These are phyloP conservation scores for Opeltia flavorubescens DNA, from an alignment of 495 filamentous ascomycete species.

Conservation along the genomic window DNA sequence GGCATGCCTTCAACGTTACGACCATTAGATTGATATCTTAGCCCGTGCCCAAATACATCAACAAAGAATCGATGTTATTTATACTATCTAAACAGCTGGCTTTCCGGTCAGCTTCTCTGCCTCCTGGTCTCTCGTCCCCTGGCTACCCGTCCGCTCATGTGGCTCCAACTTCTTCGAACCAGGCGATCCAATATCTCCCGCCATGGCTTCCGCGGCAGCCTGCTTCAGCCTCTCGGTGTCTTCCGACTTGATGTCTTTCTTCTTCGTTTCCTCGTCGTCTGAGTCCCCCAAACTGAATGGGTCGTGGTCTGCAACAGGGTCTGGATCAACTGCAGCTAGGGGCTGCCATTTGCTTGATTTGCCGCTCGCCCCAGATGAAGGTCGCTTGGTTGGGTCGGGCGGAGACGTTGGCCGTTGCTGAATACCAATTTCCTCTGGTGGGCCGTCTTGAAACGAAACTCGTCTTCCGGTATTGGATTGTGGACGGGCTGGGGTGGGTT, in stretches of 20 bases:
- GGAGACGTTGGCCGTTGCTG: constrained; percentile 45
- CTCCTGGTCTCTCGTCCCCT: constrained; percentile 28
- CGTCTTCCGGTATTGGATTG: constrained; percentile 42
- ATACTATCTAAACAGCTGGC: constrained; percentile 1
- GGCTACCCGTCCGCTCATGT: constrained; percentile 21
- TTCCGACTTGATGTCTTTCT: constrained; percentile 47
- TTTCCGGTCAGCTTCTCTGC: constrained; percentile 29
- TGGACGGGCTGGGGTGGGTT: constrained; percentile 47
- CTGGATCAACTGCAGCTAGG: constrained; percentile 71
- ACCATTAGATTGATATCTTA: too few relatives aligned
- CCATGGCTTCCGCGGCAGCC: constrained; percentile 53
- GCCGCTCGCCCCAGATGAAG: constrained; percentile 25
- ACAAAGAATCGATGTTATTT: too few relatives aligned
- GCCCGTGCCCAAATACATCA: too few relatives aligned
- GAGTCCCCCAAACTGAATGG: constrained; percentile 94
- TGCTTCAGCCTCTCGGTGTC: constrained; percentile 58
- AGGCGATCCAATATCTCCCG: constrained; percentile 26
- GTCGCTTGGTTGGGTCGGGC: constrained; percentile 30
- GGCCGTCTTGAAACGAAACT: constrained; percentile 66
- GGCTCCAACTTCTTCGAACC: constrained; percentile 19
- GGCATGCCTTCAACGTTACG: too few relatives aligned
- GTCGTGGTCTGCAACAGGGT: constrained; percentile 79
- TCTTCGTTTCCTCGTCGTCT: constrained; percentile 77
- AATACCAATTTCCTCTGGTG: constrained; percentile 64
- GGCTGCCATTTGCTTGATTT: constrained; percentile 96